A percentile compares a stretch with the other conserved stretches of the same genome.
These are phyloP conservation scores for Dryas octopetala DNA, from an alignment of 306 rosid species.

Conservation along the genomic window DNA sequence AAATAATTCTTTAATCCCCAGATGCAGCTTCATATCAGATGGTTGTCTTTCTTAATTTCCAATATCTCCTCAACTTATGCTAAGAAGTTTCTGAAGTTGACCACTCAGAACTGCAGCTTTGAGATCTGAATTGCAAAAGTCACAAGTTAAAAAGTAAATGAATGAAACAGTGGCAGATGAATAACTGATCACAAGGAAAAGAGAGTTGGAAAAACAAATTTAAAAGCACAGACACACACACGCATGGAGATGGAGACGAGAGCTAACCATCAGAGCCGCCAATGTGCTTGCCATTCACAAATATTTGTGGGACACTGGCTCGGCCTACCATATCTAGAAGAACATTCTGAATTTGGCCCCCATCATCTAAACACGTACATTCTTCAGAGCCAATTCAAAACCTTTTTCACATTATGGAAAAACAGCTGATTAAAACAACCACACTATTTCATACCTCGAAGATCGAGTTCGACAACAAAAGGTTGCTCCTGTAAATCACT, in stretches of 20 bases:
- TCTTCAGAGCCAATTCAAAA: constrained; percentile 6
- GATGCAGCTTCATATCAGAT: constrained; percentile 14
- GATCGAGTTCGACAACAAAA: constrained; percentile 80
- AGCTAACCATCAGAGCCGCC: constrained; percentile 91
- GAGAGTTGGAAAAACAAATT: constrained; percentile 6
- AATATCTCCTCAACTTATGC: constrained; percentile 46
- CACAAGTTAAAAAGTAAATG: neutral
- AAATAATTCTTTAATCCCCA: neutral
- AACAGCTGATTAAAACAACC: neutral
- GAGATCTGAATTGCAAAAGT: constrained; percentile 51
- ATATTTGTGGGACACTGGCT: constrained; percentile 82
- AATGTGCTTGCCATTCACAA: constrained; percentile 84
- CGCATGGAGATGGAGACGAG: constrained; percentile 9
- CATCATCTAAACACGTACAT: constrained; percentile 58
- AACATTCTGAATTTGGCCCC: constrained; percentile 64
- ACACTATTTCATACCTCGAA: constrained; percentile 55
- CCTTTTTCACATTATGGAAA: neutral
- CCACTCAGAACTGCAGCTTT: constrained; percentile 66
- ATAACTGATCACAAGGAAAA: neutral
- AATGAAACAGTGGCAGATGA: neutral
- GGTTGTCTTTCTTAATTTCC: constrained; percentile 5
- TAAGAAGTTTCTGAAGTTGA: constrained; percentile 71
- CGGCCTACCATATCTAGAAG: constrained; percentile 77
- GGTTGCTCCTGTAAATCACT: constrained; percentile 67
- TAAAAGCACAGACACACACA: constrained; percentile 3